Percentiles rank a stretch among this genome's conserved stretches.
Evolutionary conservation across 1,139 yeast species (phyloP).

Genomic region (Hemisphaericaspora xylofermentans): DNA sequence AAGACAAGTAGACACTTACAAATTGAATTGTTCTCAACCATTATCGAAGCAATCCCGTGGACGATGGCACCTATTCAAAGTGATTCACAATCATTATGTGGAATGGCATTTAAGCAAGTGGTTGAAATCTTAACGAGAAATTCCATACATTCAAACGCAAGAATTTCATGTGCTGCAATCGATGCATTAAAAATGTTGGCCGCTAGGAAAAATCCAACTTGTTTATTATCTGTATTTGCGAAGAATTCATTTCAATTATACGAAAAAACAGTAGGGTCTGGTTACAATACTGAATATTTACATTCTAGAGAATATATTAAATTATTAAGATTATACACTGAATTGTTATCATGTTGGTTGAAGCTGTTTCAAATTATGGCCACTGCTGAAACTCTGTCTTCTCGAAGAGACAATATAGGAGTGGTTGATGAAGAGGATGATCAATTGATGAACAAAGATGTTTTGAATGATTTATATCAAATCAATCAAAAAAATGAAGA

Average conservation of each 20-base stretch:
- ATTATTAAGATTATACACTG: conserved; percentile 70
- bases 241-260: conserved; percentile 78
- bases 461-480: conserved; percentile 45
- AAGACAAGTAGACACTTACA: conserved; percentile 38
- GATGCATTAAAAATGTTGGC: conserved; percentile 66
- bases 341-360: conserved; percentile 78
- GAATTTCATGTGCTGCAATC: conserved; percentile 63
- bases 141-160: conserved; percentile 63
- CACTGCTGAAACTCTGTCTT: conserved; percentile 16
- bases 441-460: conserved; percentile 41
- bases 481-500: conserved; percentile 42
- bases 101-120: conserved; percentile 55
- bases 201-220: conserved; percentile 65
- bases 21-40: conserved; percentile 65
- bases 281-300: conserved; percentile 54
- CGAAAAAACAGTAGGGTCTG: conserved; percentile 47
- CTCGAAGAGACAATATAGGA: conserved; percentile 22
- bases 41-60: conserved; percentile 71
- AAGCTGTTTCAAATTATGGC: conserved; percentile 47
- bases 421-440: conserved; percentile 33
- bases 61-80: conserved; percentile 40
- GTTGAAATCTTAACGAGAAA: conserved; percentile 77
- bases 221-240: conserved; percentile 69
- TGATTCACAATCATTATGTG: conserved; percentile 31
- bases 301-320: conserved; percentile 58